phyloP scores from a whole-genome alignment of 2,329 filamentous ascomycete species.

The Penicillium thymicola region DNA sequence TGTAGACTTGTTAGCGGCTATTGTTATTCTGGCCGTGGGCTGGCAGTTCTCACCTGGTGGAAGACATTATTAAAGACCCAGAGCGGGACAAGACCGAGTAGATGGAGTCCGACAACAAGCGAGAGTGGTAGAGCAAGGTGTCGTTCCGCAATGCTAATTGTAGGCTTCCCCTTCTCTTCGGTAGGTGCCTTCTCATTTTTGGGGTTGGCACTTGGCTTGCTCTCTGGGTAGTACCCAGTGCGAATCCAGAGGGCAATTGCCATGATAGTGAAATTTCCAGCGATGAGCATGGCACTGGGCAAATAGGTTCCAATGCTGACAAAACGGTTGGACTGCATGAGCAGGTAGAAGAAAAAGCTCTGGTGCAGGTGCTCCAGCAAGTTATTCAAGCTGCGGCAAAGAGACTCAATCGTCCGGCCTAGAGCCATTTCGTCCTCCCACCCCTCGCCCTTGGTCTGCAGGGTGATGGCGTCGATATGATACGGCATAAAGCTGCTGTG shows the following conservation, averaged over 20 bases:
- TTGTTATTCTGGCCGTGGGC: neutral
- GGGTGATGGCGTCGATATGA: conserved; percentile 91
- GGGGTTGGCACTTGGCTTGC: conserved; percentile 23
- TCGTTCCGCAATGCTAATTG: conserved; percentile 32
- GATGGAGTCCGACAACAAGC: conserved; percentile 69
- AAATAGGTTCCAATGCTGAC: conserved; percentile 98
- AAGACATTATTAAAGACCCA: conserved; percentile 79
- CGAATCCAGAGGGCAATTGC: conserved; percentile 91
- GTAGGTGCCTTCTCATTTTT: conserved; percentile 30
- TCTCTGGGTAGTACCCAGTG: conserved; percentile 60
- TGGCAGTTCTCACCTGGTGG: conserved; percentile 54
- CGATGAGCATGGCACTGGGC: conserved; percentile 94
- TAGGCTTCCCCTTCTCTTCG: conserved; percentile 13
- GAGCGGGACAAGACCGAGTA: conserved; percentile 74
- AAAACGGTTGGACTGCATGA: conserved; percentile 88
- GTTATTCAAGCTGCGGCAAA: conserved; percentile 93
- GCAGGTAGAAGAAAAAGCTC: conserved; percentile 98
- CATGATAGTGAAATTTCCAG: conserved; percentile 92
- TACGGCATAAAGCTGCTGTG: conserved; percentile 98
- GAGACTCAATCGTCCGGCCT: conserved; percentile 81
- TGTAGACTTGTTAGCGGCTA: conserved; percentile 32
- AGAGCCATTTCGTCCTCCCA: conserved; percentile 99
- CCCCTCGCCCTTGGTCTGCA: conserved; percentile 84
- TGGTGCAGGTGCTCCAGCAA: conserved; percentile 94
- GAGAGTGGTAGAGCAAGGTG: conserved; percentile 56